Conservation (phyloP, 2,329 filamentous ascomycete species). For the Penicillium paneum region DNA sequence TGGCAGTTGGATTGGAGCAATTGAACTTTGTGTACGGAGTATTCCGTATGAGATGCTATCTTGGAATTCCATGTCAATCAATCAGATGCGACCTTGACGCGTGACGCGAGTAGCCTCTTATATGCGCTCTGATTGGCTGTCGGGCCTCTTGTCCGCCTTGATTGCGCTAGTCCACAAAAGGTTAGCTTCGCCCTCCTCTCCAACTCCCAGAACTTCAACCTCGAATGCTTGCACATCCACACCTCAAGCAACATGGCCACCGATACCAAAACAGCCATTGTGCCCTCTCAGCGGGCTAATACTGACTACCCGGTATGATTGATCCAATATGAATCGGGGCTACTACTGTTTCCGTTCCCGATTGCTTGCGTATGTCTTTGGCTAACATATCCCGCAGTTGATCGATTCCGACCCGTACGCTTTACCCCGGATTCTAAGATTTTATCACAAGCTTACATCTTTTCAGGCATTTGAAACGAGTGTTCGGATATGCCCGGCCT, state of each 20-base stretch:
- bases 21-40: background rate
- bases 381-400: conserved; percentile 60
- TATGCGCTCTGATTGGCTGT: conserved; percentile 15
- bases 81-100: conserved; percentile 15
- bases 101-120: conserved; percentile 17
- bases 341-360: background rate
- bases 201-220: conserved; percentile 31
- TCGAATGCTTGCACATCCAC: conserved; percentile 19
- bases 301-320: conserved; percentile 80
- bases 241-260: conserved; percentile 34
- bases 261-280: conserved; percentile 46
- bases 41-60: background rate
- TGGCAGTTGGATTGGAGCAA: background rate
- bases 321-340: conserved; percentile 1
- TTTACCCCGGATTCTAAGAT: conserved; percentile 17
- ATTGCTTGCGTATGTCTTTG: conserved; percentile 1
- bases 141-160: conserved; percentile 11
- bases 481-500: conserved; percentile 78
- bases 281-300: conserved; percentile 74
- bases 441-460: conserved; percentile 31
- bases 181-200: conserved; percentile 25
- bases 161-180: conserved; percentile 10
- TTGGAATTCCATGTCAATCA: background rate
- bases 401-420: conserved; percentile 98
- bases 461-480: conserved; percentile 81